phyloP scores from a whole-genome alignment of 108 stramenopile species.

The Skeletonema marinoi region DNA sequence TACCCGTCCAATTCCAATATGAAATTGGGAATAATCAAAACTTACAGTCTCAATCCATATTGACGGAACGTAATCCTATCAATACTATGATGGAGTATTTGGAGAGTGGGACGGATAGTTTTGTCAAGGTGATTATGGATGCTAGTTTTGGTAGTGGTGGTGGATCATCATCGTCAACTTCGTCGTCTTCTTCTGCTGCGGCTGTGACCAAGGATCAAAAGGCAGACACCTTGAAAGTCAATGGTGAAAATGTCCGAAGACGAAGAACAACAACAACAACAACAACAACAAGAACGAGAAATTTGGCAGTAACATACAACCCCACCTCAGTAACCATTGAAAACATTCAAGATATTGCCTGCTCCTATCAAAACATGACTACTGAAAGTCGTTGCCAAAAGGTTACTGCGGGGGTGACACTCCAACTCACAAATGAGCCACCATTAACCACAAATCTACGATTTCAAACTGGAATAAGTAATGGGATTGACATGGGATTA shows the following conservation, averaged over 20 bases:
- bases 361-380: not conserved
- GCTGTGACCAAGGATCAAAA: not conserved
- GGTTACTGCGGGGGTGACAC: not conserved
- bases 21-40: slow-evolving; percentile 19
- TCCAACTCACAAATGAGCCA: not conserved
- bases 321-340: slow-evolving; percentile 1
- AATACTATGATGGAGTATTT: slow-evolving; percentile 14
- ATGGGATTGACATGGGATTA: not conserved
- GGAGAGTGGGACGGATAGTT: slow-evolving; percentile 3
- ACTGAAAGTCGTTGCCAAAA: not conserved
- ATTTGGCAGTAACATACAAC: slow-evolving; percentile 11
- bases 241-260: not conserved
- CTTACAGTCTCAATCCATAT: slow-evolving; percentile 8
- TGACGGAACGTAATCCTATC: not conserved
- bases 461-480: slow-evolving; percentile 1
- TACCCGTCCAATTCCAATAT: slow-evolving; percentile 24
- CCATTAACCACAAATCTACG: not conserved
- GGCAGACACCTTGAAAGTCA: not conserved
- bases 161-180: not conserved
- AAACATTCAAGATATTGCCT: slow-evolving; percentile 17
- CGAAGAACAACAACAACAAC: not conserved
- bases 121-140: slow-evolving; percentile 13
- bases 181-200: not conserved
- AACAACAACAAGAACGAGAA: not conserved
- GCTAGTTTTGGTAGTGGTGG: slow-evolving; percentile 10